Conservation (phyloP, 148 eudicot genomes). For the Dianthus caryophyllus region DNA sequence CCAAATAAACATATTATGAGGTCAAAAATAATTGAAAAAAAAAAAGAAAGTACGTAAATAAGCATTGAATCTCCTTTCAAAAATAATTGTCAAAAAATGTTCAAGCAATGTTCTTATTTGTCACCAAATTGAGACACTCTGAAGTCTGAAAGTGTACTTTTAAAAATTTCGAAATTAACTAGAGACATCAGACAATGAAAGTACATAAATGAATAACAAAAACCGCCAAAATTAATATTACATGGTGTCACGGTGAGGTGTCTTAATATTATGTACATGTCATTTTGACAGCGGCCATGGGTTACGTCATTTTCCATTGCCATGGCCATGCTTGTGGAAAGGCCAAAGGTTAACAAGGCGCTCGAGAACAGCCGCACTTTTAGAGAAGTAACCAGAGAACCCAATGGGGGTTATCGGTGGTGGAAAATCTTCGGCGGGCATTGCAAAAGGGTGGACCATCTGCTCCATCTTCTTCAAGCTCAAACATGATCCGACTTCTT, state of each 20-base stretch:
- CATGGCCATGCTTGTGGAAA: slow-evolving; percentile 57
- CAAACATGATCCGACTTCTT: slow-evolving; percentile 75
- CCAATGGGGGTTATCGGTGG: slow-evolving; percentile 73
- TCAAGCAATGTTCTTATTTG: too few relatives aligned
- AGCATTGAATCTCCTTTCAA: too few relatives aligned
- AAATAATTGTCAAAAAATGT: too few relatives aligned
- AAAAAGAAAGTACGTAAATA: too few relatives aligned
- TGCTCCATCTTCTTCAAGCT: slow-evolving; percentile 78
- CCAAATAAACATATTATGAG: too few relatives aligned
- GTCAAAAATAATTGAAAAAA: too few relatives aligned
- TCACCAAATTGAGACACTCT: too few relatives aligned
- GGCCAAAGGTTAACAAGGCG: slow-evolving; percentile 92
- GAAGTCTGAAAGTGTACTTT: too few relatives aligned
- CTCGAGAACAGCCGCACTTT: slow-evolving; percentile 86
- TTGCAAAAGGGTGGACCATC: slow-evolving; percentile 83
- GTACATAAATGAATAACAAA: slow-evolving; percentile 12
- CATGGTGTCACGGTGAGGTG: background rate
- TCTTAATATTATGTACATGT: background rate
- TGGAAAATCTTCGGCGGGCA: slow-evolving; percentile 99
- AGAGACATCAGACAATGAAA: background rate
- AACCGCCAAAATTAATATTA: slow-evolving; percentile 25
- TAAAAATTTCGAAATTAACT: background rate
- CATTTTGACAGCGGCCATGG: too few relatives aligned
- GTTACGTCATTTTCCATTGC: slow-evolving; percentile 48
- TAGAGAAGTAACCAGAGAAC: slow-evolving; percentile 88